A percentile compares a stretch with the other conserved stretches of the same genome.
These are phyloP conservation scores for Termitomyces sp. DNA, from an alignment of 768 basidiomycete genomes.

Conservation along the genomic window DNA sequence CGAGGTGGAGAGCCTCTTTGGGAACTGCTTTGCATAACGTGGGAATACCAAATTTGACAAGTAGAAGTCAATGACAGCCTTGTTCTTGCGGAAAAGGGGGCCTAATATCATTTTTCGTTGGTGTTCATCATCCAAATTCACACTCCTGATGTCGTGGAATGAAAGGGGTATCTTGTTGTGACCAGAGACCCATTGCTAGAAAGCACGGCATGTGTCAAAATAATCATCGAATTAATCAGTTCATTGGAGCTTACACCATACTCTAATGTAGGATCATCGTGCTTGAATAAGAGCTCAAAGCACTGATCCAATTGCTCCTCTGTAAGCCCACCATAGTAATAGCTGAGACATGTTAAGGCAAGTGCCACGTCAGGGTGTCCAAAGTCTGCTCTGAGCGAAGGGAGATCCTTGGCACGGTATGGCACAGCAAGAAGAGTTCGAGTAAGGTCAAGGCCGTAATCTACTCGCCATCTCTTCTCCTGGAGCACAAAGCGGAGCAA, in stretches of 20 bases:
- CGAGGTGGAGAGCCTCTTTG: conserved; percentile 38
- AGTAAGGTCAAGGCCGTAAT: conserved; percentile 39
- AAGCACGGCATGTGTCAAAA: neutral
- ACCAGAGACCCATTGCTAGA: conserved; percentile 3
- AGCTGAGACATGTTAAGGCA: conserved; percentile 38
- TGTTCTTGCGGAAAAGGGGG: conserved; percentile 30
- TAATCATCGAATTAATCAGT: neutral
- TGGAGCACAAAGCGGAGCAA: conserved; percentile 32
- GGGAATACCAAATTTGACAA: conserved; percentile 43
- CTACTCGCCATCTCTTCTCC: conserved; percentile 42
- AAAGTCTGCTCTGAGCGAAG: conserved; percentile 40
- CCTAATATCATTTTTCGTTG: conserved; percentile 23
- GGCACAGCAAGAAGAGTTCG: conserved; percentile 46
- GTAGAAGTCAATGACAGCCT: conserved; percentile 39
- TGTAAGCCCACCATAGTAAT: conserved; percentile 42
- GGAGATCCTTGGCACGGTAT: conserved; percentile 47
- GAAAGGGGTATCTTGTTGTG: conserved; percentile 19
- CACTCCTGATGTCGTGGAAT: conserved; percentile 25
- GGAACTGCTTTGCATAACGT: conserved; percentile 42
- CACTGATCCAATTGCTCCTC: conserved; percentile 28
- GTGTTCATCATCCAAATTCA: conserved; percentile 35
- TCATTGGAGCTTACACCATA: conserved; percentile 22
- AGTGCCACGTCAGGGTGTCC: conserved; percentile 47
- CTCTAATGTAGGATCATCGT: conserved; percentile 33
- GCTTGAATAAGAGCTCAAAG: conserved; percentile 31